phyloP scores from a whole-genome alignment of 176 grass and related monocot genomes.

The Miscanthus lutarioriparius region DNA sequence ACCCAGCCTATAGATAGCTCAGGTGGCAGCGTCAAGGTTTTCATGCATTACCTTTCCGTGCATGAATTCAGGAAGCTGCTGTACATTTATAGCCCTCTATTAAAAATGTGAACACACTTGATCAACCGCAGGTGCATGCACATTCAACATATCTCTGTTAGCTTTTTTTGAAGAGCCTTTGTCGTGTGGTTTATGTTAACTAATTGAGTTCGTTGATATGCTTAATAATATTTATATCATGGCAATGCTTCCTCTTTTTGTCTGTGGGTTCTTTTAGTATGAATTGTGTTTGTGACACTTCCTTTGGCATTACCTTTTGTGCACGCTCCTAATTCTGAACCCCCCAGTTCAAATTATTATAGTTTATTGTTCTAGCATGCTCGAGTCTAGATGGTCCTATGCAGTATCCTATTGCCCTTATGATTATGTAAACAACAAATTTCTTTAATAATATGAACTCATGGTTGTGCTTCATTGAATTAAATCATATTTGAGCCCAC shows the following conservation, averaged over 20 bases:
- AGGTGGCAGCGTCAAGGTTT: constrained; percentile 60
- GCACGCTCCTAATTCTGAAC: not conserved
- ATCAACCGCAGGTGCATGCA: not conserved
- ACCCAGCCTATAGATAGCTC: constrained; percentile 58
- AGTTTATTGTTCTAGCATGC: not conserved
- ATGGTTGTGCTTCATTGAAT: not conserved
- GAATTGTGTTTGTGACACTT: not conserved
- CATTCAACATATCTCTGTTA: not conserved
- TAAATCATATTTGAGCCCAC: not conserved
- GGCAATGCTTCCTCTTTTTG: not conserved
- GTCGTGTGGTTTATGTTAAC: constrained; percentile 1
- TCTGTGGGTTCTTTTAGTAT: not conserved
- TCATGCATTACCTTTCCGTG: constrained; percentile 33
- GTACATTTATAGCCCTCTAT: constrained; percentile 32
- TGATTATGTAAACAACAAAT: not conserved
- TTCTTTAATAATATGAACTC: not conserved
- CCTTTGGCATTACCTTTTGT: not conserved
- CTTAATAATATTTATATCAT: not conserved
- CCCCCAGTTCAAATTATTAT: not conserved
- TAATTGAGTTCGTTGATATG: not conserved
- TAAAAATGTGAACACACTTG: not conserved
- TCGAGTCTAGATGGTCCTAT: not conserved
- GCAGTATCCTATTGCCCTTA: not conserved
- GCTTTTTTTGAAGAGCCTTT: not conserved
- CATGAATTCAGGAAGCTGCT: constrained; percentile 67